These are phyloP conservation scores for Xerocomus minutiporus DNA, from an alignment of 1,284 basidiomycete species.

Conservation along the genomic window DNA sequence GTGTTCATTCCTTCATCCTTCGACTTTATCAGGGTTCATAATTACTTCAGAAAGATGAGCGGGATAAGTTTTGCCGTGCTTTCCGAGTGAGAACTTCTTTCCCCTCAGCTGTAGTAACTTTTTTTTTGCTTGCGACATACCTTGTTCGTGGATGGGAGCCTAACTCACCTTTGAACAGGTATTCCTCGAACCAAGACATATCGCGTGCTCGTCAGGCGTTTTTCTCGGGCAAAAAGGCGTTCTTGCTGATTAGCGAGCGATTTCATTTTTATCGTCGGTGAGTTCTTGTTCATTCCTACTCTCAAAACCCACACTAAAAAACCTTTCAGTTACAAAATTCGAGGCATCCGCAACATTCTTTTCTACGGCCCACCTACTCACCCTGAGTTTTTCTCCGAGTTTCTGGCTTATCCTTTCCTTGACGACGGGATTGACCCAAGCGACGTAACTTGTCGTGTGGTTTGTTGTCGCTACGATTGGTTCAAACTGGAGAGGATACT, in stretches of 20 bases:
- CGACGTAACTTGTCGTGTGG: constrained; percentile 72
- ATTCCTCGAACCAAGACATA: constrained; percentile 91
- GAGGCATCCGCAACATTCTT: constrained; percentile 87
- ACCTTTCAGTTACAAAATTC: constrained; percentile 71
- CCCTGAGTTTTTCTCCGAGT: constrained; percentile 86
- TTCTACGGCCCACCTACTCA: constrained; percentile 94
- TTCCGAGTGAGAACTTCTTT: constrained; percentile 64
- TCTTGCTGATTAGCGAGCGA: constrained; percentile 90
- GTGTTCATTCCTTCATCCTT: constrained; percentile 95
- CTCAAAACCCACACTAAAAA: background rate
- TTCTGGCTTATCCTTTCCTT: constrained; percentile 83
- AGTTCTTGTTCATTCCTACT: constrained; percentile 12
- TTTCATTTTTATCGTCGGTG: constrained; percentile 96
- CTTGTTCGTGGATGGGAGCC: background rate
- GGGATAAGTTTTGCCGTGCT: constrained; percentile 78
- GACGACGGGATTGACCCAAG: constrained; percentile 72
- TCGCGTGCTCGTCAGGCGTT: constrained; percentile 90
- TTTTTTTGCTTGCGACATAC: background rate
- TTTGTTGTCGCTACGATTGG: constrained; percentile 88
- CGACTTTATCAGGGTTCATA: constrained; percentile 91
- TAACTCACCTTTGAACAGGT: constrained; percentile 45
- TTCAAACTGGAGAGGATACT: constrained; percentile 79
- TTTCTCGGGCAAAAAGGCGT: constrained; percentile 82
- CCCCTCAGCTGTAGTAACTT: background rate
- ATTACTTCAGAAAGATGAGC: constrained; percentile 72